Percentiles rank a stretch among this genome's conserved stretches.
phyloP scores from a whole-genome alignment of 208 protist species.

The Kentomonas sorsogonicus region DNA sequence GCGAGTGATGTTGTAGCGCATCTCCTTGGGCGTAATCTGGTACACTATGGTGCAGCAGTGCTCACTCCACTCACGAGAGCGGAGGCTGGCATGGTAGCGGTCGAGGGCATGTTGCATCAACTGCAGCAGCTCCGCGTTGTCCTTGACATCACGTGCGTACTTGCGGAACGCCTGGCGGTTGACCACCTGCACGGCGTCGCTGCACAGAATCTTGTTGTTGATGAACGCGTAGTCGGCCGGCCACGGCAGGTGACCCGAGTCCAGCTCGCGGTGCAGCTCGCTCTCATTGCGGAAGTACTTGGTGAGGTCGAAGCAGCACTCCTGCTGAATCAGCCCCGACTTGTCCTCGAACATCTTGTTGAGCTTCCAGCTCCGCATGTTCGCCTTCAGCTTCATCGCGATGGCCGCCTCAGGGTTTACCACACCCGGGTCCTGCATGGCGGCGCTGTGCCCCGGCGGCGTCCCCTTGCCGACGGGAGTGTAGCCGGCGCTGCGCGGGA shows the following conservation, averaged over 20 bases:
- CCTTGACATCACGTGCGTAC: constrained; percentile 67
- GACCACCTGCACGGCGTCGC: constrained; percentile 41
- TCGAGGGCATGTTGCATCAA: constrained; percentile 13
- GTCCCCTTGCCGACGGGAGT: too few relatives aligned
- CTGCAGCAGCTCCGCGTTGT: constrained; percentile 4
- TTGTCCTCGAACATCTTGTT: constrained; percentile 60
- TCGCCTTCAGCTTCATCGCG: too few relatives aligned
- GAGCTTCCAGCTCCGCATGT: constrained; percentile 49
- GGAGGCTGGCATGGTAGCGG: constrained; percentile 16
- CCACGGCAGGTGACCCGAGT: constrained; percentile 60
- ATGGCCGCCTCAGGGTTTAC: too few relatives aligned
- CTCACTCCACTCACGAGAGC: constrained; percentile 60
- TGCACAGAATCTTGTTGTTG: constrained; percentile 63
- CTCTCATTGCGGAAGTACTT: constrained; percentile 39
- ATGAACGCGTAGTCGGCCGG: constrained; percentile 78
- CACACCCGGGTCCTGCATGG: too few relatives aligned
- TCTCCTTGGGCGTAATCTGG: constrained; percentile 80
- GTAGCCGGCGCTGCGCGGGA: constrained; percentile 82
- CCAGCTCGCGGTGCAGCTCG: constrained; percentile 67
- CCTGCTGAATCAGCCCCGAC: constrained; percentile 46
- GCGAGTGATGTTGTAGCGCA: constrained; percentile 82
- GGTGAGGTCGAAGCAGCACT: constrained; percentile 60
- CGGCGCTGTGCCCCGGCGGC: too few relatives aligned
- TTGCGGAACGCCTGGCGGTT: constrained; percentile 68
- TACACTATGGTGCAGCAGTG: constrained; percentile 83